Evolutionary conservation across 2,329 filamentous ascomycete species (phyloP).

Genomic region (Eutypa lata): DNA sequence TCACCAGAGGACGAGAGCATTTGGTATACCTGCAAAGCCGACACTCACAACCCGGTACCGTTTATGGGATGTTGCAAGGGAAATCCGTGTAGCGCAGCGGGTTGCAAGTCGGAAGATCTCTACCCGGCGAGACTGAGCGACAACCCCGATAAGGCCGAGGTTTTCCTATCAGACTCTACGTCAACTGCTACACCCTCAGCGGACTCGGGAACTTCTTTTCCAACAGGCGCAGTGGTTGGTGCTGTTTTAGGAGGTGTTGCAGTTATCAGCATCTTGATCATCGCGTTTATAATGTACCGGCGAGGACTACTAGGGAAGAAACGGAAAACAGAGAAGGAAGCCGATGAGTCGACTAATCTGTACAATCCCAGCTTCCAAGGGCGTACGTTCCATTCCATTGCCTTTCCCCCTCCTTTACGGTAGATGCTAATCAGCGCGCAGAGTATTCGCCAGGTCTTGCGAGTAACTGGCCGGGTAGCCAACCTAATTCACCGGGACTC

Average conservation of each 20-base stretch:
- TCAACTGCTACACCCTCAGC: constrained; percentile 2
- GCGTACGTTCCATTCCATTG: background rate
- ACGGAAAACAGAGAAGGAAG: background rate
- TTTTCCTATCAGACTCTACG: constrained; percentile 11
- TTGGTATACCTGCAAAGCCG: constrained; percentile 32
- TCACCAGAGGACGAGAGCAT: constrained; percentile 10
- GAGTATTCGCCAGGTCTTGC: background rate
- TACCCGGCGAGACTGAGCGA: constrained; percentile 18
- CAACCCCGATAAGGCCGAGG: constrained; percentile 11
- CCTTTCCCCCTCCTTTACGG: background rate
- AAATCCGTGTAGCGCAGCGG: constrained; percentile 27
- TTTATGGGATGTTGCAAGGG: constrained; percentile 35
- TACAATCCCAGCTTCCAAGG: background rate
- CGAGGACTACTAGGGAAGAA: background rate
- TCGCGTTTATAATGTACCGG: background rate
- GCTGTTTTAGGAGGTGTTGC: constrained; percentile 15
- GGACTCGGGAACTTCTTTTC: background rate
- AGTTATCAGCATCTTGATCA: constrained; percentile 10
- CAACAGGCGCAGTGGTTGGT: background rate
- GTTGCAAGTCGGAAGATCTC: constrained; percentile 28
- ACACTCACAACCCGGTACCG: constrained; percentile 11
- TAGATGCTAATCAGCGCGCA: background rate
- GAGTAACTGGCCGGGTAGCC: background rate
- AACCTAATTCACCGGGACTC: background rate
- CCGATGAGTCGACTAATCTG: background rate